A percentile compares a stretch with the other conserved stretches of the same genome.
These are phyloP conservation scores for Leccinum laetum DNA, from an alignment of 1,284 basidiomycete genomes.

Conservation along the genomic window DNA sequence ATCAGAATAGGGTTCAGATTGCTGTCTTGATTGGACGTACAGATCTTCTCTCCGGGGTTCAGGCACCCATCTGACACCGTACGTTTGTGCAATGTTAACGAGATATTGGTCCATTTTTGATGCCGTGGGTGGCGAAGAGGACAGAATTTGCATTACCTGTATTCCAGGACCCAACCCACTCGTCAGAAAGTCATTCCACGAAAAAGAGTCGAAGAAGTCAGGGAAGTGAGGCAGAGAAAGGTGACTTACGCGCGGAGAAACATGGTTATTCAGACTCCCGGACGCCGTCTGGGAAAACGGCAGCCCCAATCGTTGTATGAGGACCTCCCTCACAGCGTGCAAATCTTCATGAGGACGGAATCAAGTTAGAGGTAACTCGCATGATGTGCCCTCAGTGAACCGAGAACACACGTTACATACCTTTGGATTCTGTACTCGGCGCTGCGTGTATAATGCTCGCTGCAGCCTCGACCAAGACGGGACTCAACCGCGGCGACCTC, in stretches of 20 bases:
- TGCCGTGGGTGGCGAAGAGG: constrained; percentile 53
- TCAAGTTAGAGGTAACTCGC: constrained; percentile 1
- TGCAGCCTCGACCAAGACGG: constrained; percentile 58
- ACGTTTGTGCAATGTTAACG: constrained; percentile 48
- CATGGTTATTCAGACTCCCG: constrained; percentile 51
- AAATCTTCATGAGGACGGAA: constrained; percentile 46
- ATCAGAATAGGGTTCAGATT: background rate
- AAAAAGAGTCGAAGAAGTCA: background rate
- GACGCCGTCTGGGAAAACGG: constrained; percentile 57
- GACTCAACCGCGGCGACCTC: constrained; percentile 38
- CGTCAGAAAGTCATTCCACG: background rate
- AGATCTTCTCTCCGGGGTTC: constrained; percentile 60
- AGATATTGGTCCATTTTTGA: constrained; percentile 57
- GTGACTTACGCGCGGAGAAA: constrained; percentile 50
- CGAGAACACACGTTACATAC: constrained; percentile 31
- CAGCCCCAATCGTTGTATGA: constrained; percentile 55
- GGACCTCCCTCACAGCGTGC: constrained; percentile 48
- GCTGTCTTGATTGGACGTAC: constrained; percentile 39
- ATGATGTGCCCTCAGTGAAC: constrained; percentile 1
- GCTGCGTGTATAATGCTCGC: constrained; percentile 67
- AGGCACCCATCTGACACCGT: constrained; percentile 62
- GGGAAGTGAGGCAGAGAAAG: background rate
- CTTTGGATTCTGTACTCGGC: constrained; percentile 56
- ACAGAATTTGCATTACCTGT: constrained; percentile 52
- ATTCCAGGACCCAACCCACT: constrained; percentile 8